A percentile compares a stretch with the other conserved stretches of the same genome.
Conservation (phyloP, 495 filamentous ascomycete species). For the Physcia stellaris region DNA sequence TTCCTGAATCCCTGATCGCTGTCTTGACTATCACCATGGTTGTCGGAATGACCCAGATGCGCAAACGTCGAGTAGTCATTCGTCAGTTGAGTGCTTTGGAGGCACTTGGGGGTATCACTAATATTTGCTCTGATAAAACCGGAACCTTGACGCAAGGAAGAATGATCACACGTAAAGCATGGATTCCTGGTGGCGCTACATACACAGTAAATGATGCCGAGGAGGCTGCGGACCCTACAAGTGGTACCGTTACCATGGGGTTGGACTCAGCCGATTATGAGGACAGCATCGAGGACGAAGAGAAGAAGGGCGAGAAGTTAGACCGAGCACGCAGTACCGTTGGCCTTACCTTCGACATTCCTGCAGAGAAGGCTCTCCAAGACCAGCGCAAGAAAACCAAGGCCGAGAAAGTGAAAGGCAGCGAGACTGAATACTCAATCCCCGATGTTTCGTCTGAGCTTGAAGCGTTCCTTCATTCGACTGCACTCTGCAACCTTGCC, state of each 20-base stretch:
- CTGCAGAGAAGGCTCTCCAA: no score
- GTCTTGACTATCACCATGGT: conserved; percentile 66
- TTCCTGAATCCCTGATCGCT: conserved; percentile 56
- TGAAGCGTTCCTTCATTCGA: conserved; percentile 49
- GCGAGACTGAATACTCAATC: conserved; percentile 13
- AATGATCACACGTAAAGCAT: conserved; percentile 68
- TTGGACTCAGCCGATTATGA: conserved; percentile 14
- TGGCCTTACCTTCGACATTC: conserved; percentile 21
- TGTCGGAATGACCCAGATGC: conserved; percentile 65
- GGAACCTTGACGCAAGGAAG: conserved; percentile 69
- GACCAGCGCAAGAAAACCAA: conserved; percentile 11
- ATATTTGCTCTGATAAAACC: conserved; percentile 84
- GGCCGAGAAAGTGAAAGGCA: no score
- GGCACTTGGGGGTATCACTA: conserved; percentile 71
- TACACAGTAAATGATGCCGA: conserved; percentile 39
- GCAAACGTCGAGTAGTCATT: conserved; percentile 62
- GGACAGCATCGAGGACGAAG: no score
- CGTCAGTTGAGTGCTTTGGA: conserved; percentile 71
- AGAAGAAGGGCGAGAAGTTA: conserved; percentile 2
- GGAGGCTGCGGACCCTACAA: conserved; percentile 43
- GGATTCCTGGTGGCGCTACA: conserved; percentile 45
- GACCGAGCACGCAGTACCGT: background rate
- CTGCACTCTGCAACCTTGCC: conserved; percentile 70
- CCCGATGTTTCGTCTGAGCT: conserved; percentile 28
- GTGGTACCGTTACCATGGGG: conserved; percentile 36